Percentiles rank a stretch among this genome's conserved stretches.
These are phyloP conservation scores for Canavalia ensiformis DNA, from an alignment of 306 rosid species.

Conservation along the genomic window DNA sequence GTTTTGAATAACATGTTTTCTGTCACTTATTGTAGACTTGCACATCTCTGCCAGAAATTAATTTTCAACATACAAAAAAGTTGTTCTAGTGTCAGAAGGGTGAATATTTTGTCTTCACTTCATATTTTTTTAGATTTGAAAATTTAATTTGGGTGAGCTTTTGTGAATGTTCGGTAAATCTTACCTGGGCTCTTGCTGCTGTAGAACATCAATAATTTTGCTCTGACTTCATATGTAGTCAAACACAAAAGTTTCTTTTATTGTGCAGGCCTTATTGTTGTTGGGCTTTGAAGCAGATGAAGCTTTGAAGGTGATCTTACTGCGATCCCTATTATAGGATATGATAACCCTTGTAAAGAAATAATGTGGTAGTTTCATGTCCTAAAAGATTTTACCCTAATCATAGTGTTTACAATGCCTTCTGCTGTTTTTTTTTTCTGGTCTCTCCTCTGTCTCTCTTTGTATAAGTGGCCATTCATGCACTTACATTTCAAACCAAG, in stretches of 20 bases:
- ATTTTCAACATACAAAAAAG: constrained; percentile 10
- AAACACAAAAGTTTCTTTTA: background rate
- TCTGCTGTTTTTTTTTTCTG: constrained; percentile 32
- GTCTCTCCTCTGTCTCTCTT: constrained; percentile 9
- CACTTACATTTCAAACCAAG: constrained; percentile 22
- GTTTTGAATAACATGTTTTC: constrained; percentile 55
- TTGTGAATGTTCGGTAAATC: constrained; percentile 6
- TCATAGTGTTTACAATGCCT: constrained; percentile 1
- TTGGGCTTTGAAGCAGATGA: constrained; percentile 86
- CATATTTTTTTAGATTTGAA: constrained; percentile 12
- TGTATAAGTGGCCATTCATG: background rate
- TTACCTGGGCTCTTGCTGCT: constrained; percentile 15
- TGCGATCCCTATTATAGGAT: constrained; percentile 35
- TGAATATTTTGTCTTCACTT: constrained; percentile 2
- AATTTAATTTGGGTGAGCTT: constrained; percentile 7
- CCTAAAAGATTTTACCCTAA: background rate
- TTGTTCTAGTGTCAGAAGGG: background rate
- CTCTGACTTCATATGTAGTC: constrained; percentile 20
- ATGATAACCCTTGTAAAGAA: constrained; percentile 26
- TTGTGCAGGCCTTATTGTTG: constrained; percentile 77
- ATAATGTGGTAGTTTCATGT: constrained; percentile 20
- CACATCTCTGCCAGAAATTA: background rate
- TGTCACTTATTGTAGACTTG: background rate
- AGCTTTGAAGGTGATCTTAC: constrained; percentile 65
- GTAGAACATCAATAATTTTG: background rate